Conservation (phyloP, 2,329 filamentous ascomycete genomes). For the Pseudocercospora vitis region DNA sequence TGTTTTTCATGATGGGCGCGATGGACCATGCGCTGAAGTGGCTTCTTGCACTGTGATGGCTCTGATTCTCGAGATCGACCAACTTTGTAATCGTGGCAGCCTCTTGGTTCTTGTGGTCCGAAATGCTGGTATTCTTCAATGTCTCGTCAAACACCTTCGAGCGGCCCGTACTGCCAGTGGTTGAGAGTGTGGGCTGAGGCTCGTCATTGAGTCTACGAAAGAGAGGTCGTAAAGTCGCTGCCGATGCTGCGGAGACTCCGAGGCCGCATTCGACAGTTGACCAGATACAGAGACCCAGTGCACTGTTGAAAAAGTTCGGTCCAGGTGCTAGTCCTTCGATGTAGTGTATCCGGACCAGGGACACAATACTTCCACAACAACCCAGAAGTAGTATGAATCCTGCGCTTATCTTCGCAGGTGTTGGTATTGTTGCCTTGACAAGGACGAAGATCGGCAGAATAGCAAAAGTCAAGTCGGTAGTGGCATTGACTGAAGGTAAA, state of each 20-base stretch:
- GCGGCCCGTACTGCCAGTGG: neutral
- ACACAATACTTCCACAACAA: slow-evolving; percentile 28
- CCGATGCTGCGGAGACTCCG: slow-evolving; percentile 37
- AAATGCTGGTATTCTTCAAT: slow-evolving; percentile 8
- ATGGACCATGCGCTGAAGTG: slow-evolving; percentile 21
- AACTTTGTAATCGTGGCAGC: neutral
- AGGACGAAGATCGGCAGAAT: slow-evolving; percentile 45
- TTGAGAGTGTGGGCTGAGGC: neutral
- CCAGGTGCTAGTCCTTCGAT: slow-evolving; percentile 25
- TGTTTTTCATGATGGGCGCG: slow-evolving; percentile 11
- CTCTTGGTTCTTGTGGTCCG: slow-evolving; percentile 7
- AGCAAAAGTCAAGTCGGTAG: slow-evolving; percentile 40
- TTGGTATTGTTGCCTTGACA: slow-evolving; percentile 44
- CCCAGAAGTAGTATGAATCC: slow-evolving; percentile 44
- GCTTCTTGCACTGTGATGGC: slow-evolving; percentile 9
- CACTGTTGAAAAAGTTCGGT: slow-evolving; percentile 29
- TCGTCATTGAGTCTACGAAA: slow-evolving; percentile 28
- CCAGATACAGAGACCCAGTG: slow-evolving; percentile 34
- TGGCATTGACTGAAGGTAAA: too few species aligned
- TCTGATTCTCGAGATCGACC: slow-evolving; percentile 9
- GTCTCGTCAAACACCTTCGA: slow-evolving; percentile 9
- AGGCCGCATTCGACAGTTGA: slow-evolving; percentile 40
- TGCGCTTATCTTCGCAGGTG: slow-evolving; percentile 44
- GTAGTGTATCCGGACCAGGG: slow-evolving; percentile 30
- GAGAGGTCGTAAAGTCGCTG: slow-evolving; percentile 38